phyloP scores from a whole-genome alignment of 768 basidiomycete genomes.

The Rhodotorula graminis region DNA sequence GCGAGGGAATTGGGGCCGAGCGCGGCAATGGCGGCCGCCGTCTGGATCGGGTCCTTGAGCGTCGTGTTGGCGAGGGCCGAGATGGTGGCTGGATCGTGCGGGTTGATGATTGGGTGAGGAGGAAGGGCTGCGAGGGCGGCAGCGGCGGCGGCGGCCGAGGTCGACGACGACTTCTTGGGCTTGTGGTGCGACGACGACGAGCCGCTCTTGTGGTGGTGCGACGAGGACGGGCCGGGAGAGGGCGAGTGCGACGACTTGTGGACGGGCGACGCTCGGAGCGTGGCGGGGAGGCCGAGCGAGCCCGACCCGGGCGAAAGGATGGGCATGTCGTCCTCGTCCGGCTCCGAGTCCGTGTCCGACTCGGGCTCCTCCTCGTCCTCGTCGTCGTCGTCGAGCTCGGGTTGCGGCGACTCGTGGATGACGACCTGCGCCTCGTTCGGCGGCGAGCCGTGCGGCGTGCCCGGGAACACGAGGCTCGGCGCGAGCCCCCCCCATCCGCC shows the following conservation, averaged over 20 bases:
- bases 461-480: slow-evolving; percentile 59
- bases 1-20: slow-evolving; percentile 30
- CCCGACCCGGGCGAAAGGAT: background rate
- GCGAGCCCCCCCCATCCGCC: slow-evolving; percentile 55
- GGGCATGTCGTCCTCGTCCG: background rate
- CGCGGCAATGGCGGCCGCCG: slow-evolving; percentile 20
- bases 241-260: slow-evolving; percentile 13
- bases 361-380: background rate
- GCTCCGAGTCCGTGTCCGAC: slow-evolving; percentile 8
- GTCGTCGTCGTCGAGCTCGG: background rate
- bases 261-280: background rate
- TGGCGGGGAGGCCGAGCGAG: background rate
- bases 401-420: background rate
- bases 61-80: slow-evolving; percentile 47
- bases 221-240: background rate
- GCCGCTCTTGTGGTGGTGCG: background rate
- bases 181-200: background rate
- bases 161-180: slow-evolving; percentile 5
- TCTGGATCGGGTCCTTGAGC: slow-evolving; percentile 35
- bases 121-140: slow-evolving; percentile 4
- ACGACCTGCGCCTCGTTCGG: background rate
- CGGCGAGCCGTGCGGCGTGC: background rate
- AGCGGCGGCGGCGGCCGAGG: background rate
- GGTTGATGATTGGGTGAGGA: slow-evolving; percentile 44
- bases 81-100: slow-evolving; percentile 48